Base-by-base conservation (phyloP, 495 filamentous ascomycete species). In the Penicillium atrosanguineum region DNA sequence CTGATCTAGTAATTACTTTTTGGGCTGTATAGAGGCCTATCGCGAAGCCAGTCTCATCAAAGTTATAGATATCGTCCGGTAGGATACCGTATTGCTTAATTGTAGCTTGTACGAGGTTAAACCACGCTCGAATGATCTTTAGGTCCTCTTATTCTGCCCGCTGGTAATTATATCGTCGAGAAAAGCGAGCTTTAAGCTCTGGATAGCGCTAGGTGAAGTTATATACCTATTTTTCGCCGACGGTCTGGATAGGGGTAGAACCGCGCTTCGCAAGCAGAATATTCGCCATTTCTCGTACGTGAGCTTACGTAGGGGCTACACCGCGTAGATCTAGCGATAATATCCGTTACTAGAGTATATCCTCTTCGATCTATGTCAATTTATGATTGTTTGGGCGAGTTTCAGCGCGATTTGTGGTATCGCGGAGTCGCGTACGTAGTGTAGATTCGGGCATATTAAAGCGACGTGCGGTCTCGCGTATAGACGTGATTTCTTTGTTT, bases 21-120 rank as follows among this genome's bases (percentile, higher is more conserved):
- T 28, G 44, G 31, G 57, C 58, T 9, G 47, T 48, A 54, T 63
- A 67, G 41, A 72, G 46, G n/a, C 68, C 68, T 44, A 78, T 76
- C 39, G 64, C 38, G 63, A 77, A 68, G 52, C 70, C 59, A 51
- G 63, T 70, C 59, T 80, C 65, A 53, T 80, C 66, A 57, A 80
- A 77, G 7, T 31, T 31, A 31, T 31, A 31, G 7, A 31, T 31
- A 31, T 31, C 28, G 7, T 6, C 28, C 7, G 7, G 7, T 31
- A 31, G 28, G 28, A 31, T 31, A 31, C 28, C 28, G 28, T 31
- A 9, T 9, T 4, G 7, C 4, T 6, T 6, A 31, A 31, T 31
- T 9, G 7, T 9, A 1, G 7, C 7, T 9, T 31, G 3, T 9
- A 31, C 28, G 11, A 9, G 7, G 7, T 31, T 9, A 31, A 31